Evolutionary conservation across 495 filamentous ascomycete species (phyloP).

Genomic region (Penicillium soppii): DNA sequence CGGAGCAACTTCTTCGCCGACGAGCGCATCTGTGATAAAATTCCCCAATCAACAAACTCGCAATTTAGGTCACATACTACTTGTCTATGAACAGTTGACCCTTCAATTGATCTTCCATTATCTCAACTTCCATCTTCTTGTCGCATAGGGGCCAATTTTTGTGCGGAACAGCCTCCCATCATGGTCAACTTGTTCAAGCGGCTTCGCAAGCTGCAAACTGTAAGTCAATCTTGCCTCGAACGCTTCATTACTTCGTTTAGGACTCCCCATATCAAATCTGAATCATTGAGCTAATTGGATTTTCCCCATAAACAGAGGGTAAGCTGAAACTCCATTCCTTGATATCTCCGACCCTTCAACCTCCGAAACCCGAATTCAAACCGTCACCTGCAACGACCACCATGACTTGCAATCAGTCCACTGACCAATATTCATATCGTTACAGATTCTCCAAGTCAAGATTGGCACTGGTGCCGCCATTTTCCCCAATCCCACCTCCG

Average conservation of each 20-base stretch:
- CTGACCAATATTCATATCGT: background rate
- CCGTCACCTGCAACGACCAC: background rate
- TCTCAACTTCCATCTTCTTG: background rate
- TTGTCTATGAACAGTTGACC: background rate
- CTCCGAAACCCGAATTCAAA: background rate
- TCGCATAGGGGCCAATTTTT: constrained; percentile 18
- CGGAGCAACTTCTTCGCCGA: constrained; percentile 29
- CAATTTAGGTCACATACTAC: constrained; percentile 1
- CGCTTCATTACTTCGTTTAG: background rate
- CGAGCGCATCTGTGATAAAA: constrained; percentile 25
- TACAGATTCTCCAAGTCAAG: constrained; percentile 68
- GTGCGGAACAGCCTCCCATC: constrained; percentile 24
- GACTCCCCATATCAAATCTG: background rate
- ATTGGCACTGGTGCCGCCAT: constrained; percentile 79
- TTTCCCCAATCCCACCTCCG: constrained; percentile 55
- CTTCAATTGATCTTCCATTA: background rate
- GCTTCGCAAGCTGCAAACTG: constrained; percentile 73
- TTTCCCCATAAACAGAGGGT: constrained; percentile 24
- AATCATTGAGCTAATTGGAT: constrained; percentile 3
- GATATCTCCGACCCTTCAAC: constrained; percentile 9
- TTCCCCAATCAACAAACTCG: constrained; percentile 25
- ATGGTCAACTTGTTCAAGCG: constrained; percentile 82
- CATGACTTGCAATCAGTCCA: background rate
- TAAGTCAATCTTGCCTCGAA: constrained; percentile 48
- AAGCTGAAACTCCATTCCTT: constrained; percentile 25